Evolutionary conservation across 192 early-diverging fungal genomes (phyloP), one percentile per base, ranked within the genome.

Genomic region (Podila epigama): DNA sequence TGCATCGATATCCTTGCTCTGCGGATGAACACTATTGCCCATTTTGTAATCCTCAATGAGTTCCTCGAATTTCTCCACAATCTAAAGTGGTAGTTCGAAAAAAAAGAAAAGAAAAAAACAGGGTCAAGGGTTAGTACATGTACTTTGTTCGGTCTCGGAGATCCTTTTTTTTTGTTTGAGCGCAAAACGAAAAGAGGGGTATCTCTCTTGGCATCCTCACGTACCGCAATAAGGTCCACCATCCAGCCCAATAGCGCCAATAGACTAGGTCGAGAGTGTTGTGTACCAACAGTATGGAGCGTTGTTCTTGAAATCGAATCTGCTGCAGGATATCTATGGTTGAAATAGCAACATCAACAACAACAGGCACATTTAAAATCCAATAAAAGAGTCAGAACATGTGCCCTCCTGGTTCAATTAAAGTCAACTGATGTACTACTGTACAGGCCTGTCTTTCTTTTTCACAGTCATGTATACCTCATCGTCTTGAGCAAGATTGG

Each of bases 231-330:
- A 25, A 90, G 66, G n/a, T 91, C 89, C 10, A 90, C 82, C 82
- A 93, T 87, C 92, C 92, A 93, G 2, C 79, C 73, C 12, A 93
- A 72, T 58, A 89, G 79, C 5, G 88, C 92, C 29, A 92, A 79
- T 35, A 91, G 78, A 9, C 81, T 81, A 6, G 92, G 92, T 84
- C 88, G 91, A 5, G 90, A 83, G 64, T 93, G 90, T 36, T 82
- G 83, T 9, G 89, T 81, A 20, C 84, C 90, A 29, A 91, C 86
- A 5, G 91, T 83, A 29, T 68, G 64, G 2, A 93, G 69, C 27
- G 88, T 79, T 22, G 85, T 88, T 68, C 85, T 86, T 29, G 69
- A 85, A 52, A 93, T 90, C 29, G 67, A 59, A 20, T 82, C 81
- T 22, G 72, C 83, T 13, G 81, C 63, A 44, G 83, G 83, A 44